Base-by-base conservation (phyloP, 805 yeast species). In the Metschnikowia drakensbergensis region DNA sequence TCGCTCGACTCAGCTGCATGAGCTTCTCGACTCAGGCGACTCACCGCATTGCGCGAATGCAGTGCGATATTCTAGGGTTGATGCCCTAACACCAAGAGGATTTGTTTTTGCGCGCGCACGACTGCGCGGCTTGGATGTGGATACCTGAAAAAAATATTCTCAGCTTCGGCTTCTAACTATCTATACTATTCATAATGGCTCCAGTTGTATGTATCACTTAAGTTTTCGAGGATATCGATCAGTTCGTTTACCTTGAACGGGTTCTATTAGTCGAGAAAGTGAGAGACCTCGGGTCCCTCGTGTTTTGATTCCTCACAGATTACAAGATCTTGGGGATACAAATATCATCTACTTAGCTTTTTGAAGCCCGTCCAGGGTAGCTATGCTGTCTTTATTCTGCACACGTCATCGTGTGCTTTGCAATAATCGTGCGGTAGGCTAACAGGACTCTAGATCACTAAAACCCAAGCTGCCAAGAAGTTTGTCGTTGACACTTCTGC, bases 401-500 rank as follows among this genome's bases (percentile, higher is more conserved):
- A 53, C 57, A 57, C 49, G 11, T 25, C 8, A 45, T 28, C 28
- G 48, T 54, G 57, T 55, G 56, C 52, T 50, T 46, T 42, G 49
- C 48, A 66, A 64, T 63, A 68, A 70, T 65, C 63, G 79, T 72
- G 86, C 88, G 81, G 88, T 83, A 84, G 89, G 88, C 86, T 76
- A 80, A 75, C 83, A 71, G 66, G 74, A 68, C 64, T 60, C 54
- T 72, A 84, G 95, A 84, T 90, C 74, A 71, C 86, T 81, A 84
- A 86, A 80, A 65, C 76, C 61, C 76, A 82, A 73, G 81, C 80
- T 72, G 82, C 87, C 71, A 87, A 84, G 82, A 88, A 87, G 80
- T 89, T 86, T 81, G 86, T 87, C 69, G 92, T 94, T 72, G 98
- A 92, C 82, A 88, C 86, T 71, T 83, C 97, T 58, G 96, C 96